phyloP scores from a whole-genome alignment of 768 basidiomycete species.

The Botryobasidium botryosum region DNA sequence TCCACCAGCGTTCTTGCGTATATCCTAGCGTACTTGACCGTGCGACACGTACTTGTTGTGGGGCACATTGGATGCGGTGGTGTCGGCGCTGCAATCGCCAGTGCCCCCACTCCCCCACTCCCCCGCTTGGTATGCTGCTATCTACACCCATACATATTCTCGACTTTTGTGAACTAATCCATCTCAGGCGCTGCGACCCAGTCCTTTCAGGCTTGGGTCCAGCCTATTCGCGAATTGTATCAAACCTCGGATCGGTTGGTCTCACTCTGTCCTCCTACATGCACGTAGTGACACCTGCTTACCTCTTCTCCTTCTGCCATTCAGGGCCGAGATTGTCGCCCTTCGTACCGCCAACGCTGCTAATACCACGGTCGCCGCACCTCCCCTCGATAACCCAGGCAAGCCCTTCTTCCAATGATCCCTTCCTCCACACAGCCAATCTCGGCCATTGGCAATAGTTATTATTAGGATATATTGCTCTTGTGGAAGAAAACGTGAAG shows the following conservation, averaged over 20 bases:
- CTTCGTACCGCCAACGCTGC: constrained; percentile 5
- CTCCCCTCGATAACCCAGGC: constrained; percentile 3
- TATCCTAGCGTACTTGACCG: constrained; percentile 1
- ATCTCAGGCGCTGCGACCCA: background rate
- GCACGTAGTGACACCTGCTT: too few relatives aligned
- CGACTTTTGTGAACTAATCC: background rate
- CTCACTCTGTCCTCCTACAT: too few relatives aligned
- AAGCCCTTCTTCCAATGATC: background rate
- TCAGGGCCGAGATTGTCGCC: constrained; percentile 8
- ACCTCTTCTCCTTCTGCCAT: too few relatives aligned
- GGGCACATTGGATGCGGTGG: constrained; percentile 11
- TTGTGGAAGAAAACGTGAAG: constrained; percentile 11
- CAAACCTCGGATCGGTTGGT: constrained; percentile 6
- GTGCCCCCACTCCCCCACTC: too few relatives aligned
- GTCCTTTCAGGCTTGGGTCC: constrained; percentile 7
- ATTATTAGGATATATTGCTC: constrained; percentile 9
- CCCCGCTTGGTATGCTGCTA: too few relatives aligned
- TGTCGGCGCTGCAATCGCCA: constrained; percentile 9
- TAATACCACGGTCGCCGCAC: constrained; percentile 5
- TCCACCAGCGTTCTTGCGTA: too few relatives aligned
- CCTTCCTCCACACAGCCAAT: too few relatives aligned
- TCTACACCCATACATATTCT: too few relatives aligned
- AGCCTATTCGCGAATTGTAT: constrained; percentile 5
- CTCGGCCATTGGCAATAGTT: too few relatives aligned
- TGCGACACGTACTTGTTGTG: constrained; percentile 8